Percentiles rank a stretch among this genome's conserved stretches.
Evolutionary conservation across 108 stramenopile genomes (phyloP).

Genomic region (Stephanodiscus minutulus): DNA sequence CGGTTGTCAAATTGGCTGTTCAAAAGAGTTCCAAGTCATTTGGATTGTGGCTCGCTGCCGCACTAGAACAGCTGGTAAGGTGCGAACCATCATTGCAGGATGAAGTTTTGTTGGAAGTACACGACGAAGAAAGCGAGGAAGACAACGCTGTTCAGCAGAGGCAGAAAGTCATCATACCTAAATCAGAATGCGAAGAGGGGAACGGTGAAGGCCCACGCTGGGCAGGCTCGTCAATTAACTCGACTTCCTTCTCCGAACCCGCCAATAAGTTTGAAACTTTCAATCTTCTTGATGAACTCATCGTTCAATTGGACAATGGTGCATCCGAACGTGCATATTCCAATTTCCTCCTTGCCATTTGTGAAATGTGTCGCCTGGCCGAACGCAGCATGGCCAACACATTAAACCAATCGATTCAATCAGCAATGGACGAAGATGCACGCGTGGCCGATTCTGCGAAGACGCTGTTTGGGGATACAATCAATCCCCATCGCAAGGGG

Average conservation of each 20-base stretch:
- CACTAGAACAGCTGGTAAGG: constrained; percentile 72
- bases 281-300: constrained; percentile 22
- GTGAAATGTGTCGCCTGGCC: constrained; percentile 82
- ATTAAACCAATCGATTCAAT: constrained; percentile 75
- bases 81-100: constrained; percentile 57
- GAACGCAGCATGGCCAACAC: constrained; percentile 68
- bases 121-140: constrained; percentile 27
- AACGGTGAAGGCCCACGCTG: neutral
- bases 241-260: constrained; percentile 17
- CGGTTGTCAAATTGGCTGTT: constrained; percentile 72
- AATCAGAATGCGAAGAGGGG: constrained; percentile 36
- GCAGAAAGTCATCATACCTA: constrained; percentile 19
- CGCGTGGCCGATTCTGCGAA: constrained; percentile 46
- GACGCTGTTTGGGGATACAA: constrained; percentile 37
- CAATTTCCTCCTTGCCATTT: constrained; percentile 63
- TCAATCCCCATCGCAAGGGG: constrained; percentile 46
- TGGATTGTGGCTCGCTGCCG: constrained; percentile 73
- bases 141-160: constrained; percentile 3
- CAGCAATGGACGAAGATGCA: constrained; percentile 53
- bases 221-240: neutral
- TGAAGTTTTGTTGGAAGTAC: constrained; percentile 38
- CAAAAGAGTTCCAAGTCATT: constrained; percentile 64
- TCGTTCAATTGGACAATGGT: constrained; percentile 39
- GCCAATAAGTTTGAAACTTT: constrained; percentile 10
- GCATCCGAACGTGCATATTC: constrained; percentile 40